Conservation (phyloP, 306 rosid genomes). For the Vigna reflexopilosa region DNA sequence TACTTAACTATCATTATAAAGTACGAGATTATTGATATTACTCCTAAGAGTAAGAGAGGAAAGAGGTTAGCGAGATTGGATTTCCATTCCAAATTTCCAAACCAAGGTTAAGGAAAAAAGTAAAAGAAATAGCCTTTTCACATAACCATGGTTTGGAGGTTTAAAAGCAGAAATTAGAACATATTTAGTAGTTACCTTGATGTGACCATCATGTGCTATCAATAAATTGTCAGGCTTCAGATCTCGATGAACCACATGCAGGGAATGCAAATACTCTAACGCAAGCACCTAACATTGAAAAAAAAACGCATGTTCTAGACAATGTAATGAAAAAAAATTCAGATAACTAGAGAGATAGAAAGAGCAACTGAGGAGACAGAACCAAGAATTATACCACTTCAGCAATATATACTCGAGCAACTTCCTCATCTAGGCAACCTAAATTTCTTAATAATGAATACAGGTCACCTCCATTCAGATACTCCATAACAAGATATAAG, state of each 20-base stretch:
- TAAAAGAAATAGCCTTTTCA: too few species aligned
- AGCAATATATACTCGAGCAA: slow-evolving; percentile 95
- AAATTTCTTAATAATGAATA: slow-evolving; percentile 95
- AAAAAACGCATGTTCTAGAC: slow-evolving; percentile 17
- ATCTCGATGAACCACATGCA: slow-evolving; percentile 94
- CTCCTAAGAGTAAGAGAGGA: neutral
- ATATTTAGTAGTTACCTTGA: slow-evolving; percentile 69
- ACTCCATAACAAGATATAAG: slow-evolving; percentile 99
- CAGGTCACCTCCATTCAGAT: slow-evolving; percentile 96
- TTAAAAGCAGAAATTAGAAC: neutral
- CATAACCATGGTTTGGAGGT: neutral
- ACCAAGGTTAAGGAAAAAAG: too few species aligned
- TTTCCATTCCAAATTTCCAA: too few species aligned
- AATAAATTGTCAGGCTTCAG: slow-evolving; percentile 97
- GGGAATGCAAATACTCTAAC: slow-evolving; percentile 93
- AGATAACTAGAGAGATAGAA: slow-evolving; percentile 19
- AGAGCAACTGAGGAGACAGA: neutral
- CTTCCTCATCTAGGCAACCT: slow-evolving; percentile 94
- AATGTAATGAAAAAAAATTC: slow-evolving; percentile 23
- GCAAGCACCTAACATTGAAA: slow-evolving; percentile 80
- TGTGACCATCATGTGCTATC: slow-evolving; percentile 98
- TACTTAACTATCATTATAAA: neutral
- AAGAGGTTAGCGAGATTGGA: too few species aligned
- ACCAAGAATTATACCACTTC: slow-evolving; percentile 78
- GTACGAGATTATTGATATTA: neutral